Evolutionary conservation across 148 eudicot species (phyloP).

Genomic region (Amaranthus cruentus): DNA sequence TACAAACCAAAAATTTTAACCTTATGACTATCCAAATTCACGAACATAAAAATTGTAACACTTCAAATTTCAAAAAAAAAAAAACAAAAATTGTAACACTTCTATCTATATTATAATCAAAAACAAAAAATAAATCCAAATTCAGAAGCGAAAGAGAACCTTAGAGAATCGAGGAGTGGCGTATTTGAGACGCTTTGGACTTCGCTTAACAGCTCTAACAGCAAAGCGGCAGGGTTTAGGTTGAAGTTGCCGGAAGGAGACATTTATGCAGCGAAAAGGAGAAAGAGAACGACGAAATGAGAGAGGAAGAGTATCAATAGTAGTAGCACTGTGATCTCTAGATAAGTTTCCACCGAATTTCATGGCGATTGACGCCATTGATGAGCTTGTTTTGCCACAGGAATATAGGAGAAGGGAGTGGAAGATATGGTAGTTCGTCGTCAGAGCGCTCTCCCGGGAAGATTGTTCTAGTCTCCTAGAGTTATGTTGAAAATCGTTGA

Average conservation of each 20-base stretch:
- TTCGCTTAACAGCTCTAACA: constrained; percentile 39
- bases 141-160: constrained; percentile 29
- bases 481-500: too few relatives aligned
- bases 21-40: not conserved
- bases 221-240: constrained; percentile 14
- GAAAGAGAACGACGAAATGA: constrained; percentile 8
- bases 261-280: constrained; percentile 1
- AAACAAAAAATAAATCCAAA: not conserved
- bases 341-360: not conserved
- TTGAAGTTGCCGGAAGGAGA: constrained; percentile 32
- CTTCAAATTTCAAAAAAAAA: not conserved
- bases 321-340: not conserved
- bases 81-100: not conserved
- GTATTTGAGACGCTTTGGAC: constrained; percentile 79
- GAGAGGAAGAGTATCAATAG: not conserved
- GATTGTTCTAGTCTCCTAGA: too few relatives aligned
- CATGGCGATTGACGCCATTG: constrained; percentile 27
- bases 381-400: not conserved
- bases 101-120: not conserved
- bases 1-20: not conserved
- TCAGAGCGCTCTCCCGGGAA: too few relatives aligned
- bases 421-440: too few relatives aligned
- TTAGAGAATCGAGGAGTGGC: constrained; percentile 57
- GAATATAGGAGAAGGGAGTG: not conserved
- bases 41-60: not conserved